Evolutionary conservation across 441 rosid species (phyloP).

Genomic region (Populus hybrid): DNA sequence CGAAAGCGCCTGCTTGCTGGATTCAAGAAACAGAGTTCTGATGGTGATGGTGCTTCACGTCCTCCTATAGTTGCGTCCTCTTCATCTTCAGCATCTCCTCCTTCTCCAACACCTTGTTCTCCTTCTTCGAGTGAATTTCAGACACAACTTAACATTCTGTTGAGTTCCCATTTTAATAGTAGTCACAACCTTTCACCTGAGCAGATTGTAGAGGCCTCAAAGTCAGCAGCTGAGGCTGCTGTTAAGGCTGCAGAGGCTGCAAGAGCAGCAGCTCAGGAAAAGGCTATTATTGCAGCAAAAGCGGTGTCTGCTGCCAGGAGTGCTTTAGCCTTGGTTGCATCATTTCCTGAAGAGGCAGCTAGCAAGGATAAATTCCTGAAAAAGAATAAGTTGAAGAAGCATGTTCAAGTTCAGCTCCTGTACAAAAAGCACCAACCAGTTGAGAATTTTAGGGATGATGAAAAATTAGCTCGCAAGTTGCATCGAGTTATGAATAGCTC

Average conservation of each 20-base stretch:
- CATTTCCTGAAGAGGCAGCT: constrained; percentile 51
- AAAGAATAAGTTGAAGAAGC: constrained; percentile 84
- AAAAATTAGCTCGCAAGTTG: constrained; percentile 64
- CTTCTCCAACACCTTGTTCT: constrained; percentile 23
- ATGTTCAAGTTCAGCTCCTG: constrained; percentile 68
- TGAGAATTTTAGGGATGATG: constrained; percentile 47
- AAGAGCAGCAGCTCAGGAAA: constrained; percentile 76
- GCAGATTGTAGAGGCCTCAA: constrained; percentile 62
- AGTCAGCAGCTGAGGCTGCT: constrained; percentile 55
- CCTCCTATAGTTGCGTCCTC: constrained; percentile 44
- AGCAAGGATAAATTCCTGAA: constrained; percentile 39
- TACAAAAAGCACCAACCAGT: constrained; percentile 55
- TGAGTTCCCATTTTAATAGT: constrained; percentile 38
- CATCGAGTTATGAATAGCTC: constrained; percentile 71
- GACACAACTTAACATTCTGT: constrained; percentile 44
- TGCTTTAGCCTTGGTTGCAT: constrained; percentile 67
- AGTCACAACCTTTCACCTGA: constrained; percentile 46
- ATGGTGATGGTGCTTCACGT: constrained; percentile 32
- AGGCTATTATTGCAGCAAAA: constrained; percentile 69
- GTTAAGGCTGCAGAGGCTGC: constrained; percentile 62
- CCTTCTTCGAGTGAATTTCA: constrained; percentile 42
- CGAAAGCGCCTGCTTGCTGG: constrained; percentile 92
- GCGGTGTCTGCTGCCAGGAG: constrained; percentile 72
- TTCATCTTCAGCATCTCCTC: constrained; percentile 30
- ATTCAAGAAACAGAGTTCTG: constrained; percentile 73